Base-by-base conservation (phyloP, 2,329 filamentous ascomycete genomes). In the Paecilomyces sp. region DNA sequence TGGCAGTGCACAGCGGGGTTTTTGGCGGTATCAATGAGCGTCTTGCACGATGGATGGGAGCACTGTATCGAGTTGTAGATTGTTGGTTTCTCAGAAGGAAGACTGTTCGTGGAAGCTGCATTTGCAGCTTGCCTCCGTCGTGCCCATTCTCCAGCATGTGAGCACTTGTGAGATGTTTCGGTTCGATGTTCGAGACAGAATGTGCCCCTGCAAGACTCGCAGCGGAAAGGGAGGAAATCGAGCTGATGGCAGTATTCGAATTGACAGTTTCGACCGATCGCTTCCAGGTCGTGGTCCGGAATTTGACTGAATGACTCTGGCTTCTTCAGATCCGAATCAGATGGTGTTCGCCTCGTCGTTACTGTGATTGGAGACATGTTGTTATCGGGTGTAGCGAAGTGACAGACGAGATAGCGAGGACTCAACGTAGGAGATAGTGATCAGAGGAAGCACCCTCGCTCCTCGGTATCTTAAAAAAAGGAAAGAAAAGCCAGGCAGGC, bases 101-200 rank as follows among this genome's bases (percentile, higher is more conserved):
- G 66, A 66, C 11, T 33, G 69, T 59, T 24, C 70, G 63, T 59
- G 68, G 41, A 69, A 63, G 50, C 70, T 65, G 60, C 67, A 47
- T 66, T 67, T 25, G 53, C 61, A 50, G 69, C 67, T 59, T 74
- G 70, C 58, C 77, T 76, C 22, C 78, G 77, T 60, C 80, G 77
- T 0, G 84, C 85, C 85, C 85, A 88, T 69, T 82, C 83, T 57
- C 86, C 86, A 34, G 80, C 82, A 60, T 83, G 79, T 2, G 80
- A 67, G 65, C 86, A 89, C 70, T 86, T 84, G 78, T 99, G 95
- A 0, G 90, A 79, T 22, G 85, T 84, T 79, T 97, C 93, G 68
- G 86, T 88, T 58, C 93, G 90, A 81, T 99, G 94, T 72, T 97
- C 93, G 65, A 96, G 88, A 74, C 95, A 99, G 79, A 87, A 99